Evolutionary conservation across 1,284 basidiomycete genomes (phyloP), one percentile per base, ranked within the genome.

Genomic region (Kwoniella shivajii): DNA sequence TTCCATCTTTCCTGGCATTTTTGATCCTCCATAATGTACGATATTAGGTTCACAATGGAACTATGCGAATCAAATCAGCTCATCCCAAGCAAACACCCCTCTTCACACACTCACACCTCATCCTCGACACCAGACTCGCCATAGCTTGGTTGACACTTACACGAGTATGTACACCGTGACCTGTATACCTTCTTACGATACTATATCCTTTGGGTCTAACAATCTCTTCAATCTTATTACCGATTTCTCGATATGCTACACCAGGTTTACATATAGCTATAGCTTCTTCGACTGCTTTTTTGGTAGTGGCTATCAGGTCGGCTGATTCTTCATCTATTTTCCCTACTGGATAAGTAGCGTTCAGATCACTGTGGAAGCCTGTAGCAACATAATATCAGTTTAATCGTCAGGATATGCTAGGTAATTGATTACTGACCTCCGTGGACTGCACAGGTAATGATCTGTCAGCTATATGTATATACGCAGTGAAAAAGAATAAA

Each of bases 231-330:
- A 82, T 81, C 59, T 78, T 75, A 63, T 78, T 79, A 4, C 81
- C 78, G 43, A 79, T 78, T 50, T 79, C 78, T 30, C 77, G 91
- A 53, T 91, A 89, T 47, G 92, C 80, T 29, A 88, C 85, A 31
- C 92, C 92, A 6, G 92, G 92, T 78, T 91, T 94, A 81, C 92
- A 95, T 22, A 89, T 79, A 57, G 86, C 86, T 72, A 96, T 98
- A 9, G 93, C 86, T 61, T 87, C 90, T 68, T 95, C 90, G 49
- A 94, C 81, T 60, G 86, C 86, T 73, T 88, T 82, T 54, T 91
- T 88, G 11, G 92, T 85, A 9, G 88, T 88, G 36, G 82, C 84
- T 65, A 97, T 89, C 46, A 98, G 82, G 67, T 87, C 88, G 66
- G 84, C 80, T 11, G 89, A 88, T 57, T 92, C 89, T 36, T 88